Conservation (phyloP, 1,139 yeast genomes). For the Schwanniomyces etchellsii region DNA sequence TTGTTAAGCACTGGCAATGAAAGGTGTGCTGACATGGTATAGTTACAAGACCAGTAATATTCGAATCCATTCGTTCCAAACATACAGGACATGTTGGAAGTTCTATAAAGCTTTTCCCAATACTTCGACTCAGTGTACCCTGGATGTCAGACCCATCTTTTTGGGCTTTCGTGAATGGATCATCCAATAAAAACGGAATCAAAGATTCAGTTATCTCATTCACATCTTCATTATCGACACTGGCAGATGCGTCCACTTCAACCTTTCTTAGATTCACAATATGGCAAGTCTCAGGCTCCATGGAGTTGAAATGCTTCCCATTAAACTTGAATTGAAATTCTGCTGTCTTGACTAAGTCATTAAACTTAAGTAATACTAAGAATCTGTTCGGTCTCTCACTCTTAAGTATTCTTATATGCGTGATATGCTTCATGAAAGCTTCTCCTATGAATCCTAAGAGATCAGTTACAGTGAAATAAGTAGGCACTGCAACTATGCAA, state of each 20-base stretch:
- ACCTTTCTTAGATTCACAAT: slow-evolving; percentile 67
- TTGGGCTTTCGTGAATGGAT: slow-evolving; percentile 56
- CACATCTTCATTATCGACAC: slow-evolving; percentile 3
- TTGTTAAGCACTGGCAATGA: slow-evolving; percentile 82
- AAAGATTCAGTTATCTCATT: slow-evolving; percentile 19
- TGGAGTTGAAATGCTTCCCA: slow-evolving; percentile 73
- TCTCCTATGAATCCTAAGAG: slow-evolving; percentile 75
- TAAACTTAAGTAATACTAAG: slow-evolving; percentile 73
- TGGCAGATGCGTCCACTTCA: slow-evolving; percentile 8
- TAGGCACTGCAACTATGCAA: slow-evolving; percentile 80
- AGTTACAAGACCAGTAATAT: slow-evolving; percentile 75
- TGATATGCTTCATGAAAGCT: slow-evolving; percentile 45
- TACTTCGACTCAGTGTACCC: slow-evolving; percentile 6
- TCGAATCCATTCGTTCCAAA: slow-evolving; percentile 81
- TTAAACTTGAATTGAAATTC: slow-evolving; percentile 62
- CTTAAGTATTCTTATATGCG: slow-evolving; percentile 70
- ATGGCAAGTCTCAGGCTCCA: slow-evolving; percentile 88
- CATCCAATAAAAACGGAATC: slow-evolving; percentile 66
- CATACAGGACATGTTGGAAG: slow-evolving; percentile 94
- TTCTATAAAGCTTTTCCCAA: slow-evolving; percentile 39
- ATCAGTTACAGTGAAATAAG: slow-evolving; percentile 83
- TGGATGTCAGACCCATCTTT: background rate
- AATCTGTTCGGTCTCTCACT: slow-evolving; percentile 67
- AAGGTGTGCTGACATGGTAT: slow-evolving; percentile 93
- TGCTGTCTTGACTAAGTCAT: slow-evolving; percentile 48